Conservation (phyloP, 78 protist genomes). For the Dictyostelium firmibasis region DNA sequence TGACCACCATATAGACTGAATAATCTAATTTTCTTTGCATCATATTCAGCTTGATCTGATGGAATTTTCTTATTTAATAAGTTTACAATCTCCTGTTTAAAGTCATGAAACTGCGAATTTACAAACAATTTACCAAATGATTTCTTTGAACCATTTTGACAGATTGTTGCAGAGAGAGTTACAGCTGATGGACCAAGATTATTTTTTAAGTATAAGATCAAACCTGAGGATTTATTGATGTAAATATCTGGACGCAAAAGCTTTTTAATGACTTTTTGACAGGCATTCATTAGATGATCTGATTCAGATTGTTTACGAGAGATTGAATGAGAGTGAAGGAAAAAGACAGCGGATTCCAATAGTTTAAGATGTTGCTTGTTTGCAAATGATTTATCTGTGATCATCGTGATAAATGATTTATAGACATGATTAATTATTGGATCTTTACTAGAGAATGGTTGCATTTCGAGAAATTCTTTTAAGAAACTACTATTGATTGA, state of each 20-base stretch:
- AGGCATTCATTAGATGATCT: neutral
- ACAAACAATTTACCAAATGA: constrained; percentile 1
- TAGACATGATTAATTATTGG: neutral
- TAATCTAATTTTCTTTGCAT: neutral
- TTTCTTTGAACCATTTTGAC: constrained; percentile 13
- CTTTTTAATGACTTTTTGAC: neutral
- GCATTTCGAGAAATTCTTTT: neutral
- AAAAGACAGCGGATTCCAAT: neutral
- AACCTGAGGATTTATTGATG: neutral
- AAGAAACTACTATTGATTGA: neutral
- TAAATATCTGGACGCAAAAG: neutral
- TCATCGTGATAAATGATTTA: neutral
- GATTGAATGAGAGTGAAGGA: neutral
- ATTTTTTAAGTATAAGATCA: neutral
- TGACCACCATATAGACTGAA: constrained; percentile 20
- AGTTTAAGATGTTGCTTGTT: neutral
- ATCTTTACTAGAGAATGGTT: neutral
- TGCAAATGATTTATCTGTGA: neutral
- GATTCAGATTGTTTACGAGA: neutral
- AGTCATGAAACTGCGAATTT: neutral
- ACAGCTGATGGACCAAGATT: neutral
- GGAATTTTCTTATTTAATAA: neutral
- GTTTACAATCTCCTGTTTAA: neutral
- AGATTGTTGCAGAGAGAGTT: neutral
- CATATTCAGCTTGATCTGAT: neutral